phyloP scores from a whole-genome alignment of 768 basidiomycete genomes.

The Dictyophora rubrovolvata region DNA sequence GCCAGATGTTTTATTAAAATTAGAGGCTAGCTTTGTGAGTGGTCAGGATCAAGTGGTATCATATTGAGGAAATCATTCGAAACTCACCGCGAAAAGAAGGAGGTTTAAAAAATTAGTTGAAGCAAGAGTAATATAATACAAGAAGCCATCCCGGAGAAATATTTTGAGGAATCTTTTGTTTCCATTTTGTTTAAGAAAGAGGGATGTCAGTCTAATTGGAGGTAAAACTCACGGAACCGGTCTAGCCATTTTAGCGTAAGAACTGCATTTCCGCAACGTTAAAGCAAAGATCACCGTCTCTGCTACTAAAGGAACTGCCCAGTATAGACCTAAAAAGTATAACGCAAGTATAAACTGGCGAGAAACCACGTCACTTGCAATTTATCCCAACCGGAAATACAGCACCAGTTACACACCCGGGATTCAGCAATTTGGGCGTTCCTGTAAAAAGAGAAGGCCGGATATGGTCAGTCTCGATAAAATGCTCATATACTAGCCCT shows the following conservation, averaged over 20 bases:
- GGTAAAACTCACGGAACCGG: neutral
- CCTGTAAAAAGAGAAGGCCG: neutral
- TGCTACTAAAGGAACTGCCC: neutral
- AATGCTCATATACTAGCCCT: neutral
- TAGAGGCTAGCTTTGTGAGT: neutral
- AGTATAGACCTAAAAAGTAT: neutral
- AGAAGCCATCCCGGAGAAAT: neutral
- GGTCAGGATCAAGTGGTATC: neutral
- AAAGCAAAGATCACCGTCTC: slow-evolving; percentile 3
- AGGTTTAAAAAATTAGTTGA: neutral
- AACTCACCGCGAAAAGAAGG: neutral
- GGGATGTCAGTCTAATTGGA: neutral
- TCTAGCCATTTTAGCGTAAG: neutral
- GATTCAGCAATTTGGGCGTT: neutral
- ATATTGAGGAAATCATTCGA: neutral
- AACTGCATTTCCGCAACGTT: neutral
- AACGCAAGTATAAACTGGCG: neutral
- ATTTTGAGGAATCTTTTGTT: neutral
- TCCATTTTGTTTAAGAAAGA: neutral
- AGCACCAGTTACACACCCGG: neutral
- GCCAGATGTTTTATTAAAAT: neutral
- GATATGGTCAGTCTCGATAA: no score
- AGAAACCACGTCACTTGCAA: neutral
- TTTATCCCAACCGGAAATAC: neutral
- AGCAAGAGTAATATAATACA: neutral